Percentiles rank a stretch among this genome's conserved stretches.
phyloP scores from a whole-genome alignment of 306 rosid species.

The Inga laurina region DNA sequence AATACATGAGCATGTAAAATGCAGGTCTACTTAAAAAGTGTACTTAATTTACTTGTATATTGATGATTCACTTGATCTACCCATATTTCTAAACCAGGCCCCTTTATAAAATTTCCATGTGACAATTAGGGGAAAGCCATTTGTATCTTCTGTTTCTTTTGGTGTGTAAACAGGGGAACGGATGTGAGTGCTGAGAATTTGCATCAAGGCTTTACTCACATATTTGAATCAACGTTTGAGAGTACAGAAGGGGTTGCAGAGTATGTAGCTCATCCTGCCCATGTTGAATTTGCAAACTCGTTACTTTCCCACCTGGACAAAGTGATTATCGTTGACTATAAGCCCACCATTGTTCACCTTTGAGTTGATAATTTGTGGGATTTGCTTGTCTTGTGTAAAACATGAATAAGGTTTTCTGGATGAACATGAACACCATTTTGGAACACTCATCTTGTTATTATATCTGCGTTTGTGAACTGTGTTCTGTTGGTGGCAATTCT shows the following conservation, averaged over 20 bases:
- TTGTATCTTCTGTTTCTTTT: neutral
- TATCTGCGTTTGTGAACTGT: neutral
- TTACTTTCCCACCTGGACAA: conserved; percentile 62
- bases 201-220: conserved; percentile 89
- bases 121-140: neutral
- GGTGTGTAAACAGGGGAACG: conserved; percentile 59
- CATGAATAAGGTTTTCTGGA: conserved; percentile 5
- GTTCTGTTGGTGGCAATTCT: neutral
- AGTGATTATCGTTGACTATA: conserved; percentile 61
- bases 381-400: neutral
- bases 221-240: conserved; percentile 86
- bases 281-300: conserved; percentile 65
- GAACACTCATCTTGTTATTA: neutral
- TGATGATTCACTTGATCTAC: neutral
- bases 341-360: conserved; percentile 50
- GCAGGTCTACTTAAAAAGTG: neutral
- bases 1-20: neutral
- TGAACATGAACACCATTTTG: neutral
- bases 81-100: neutral
- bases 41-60: neutral
- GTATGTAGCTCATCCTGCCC: conserved; percentile 71
- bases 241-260: conserved; percentile 73
- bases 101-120: neutral
- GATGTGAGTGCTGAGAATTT: conserved; percentile 75
- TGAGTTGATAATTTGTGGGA: conserved; percentile 18